Evolutionary conservation across 257 asterid genomes (phyloP), one percentile per base, ranked within the genome.

Genomic region (Solanum chilense): DNA sequence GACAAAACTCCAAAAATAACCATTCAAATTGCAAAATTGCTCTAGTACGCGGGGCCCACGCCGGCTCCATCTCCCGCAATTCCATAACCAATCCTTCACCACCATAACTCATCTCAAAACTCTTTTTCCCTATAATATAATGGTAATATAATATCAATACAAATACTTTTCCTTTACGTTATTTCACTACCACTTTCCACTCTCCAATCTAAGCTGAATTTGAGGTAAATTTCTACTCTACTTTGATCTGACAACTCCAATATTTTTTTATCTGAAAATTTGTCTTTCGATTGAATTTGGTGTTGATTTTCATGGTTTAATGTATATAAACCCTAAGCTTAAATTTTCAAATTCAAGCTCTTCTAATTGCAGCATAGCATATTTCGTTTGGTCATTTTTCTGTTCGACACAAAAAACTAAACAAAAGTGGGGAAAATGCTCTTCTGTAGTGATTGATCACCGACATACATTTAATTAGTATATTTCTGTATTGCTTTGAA

Each of bases 1-100:
- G 69, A 18, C 2, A 47, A 81, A 29, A 47, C 44, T 47, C 69
- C 69, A 49, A 29, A 20, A 49, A 5, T 49, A 81, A 5, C 20
- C 12, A 84, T 60, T 84, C 29, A 37, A 66, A 14, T 85, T 45
- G 80, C 58, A 86, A 86, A 77, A 64, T 76, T 8, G 14, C 10
- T 41, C 12, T 13, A 75, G 62, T 47, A 60, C 49, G 60, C 88
- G 88, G 86, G 86, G 1, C 88, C 88, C 88, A 81, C 7, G 85
- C 20, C 29, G 44, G 21, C 20, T 25, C 13, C 69, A 81, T 47
- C 64, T 60, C 74, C 27, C 74, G 16, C 31, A 64, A 86, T 86
- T 25, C 86, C 39, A 76, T 45, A 86, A 33, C 1, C 5, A 42
- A 56, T 27, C 35, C 35, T 33, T 4, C 31, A 49, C 56, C 23